These are phyloP conservation scores for Coelastrella sp. DNA, from an alignment of 139 green algal species.

Conservation along the genomic window DNA sequence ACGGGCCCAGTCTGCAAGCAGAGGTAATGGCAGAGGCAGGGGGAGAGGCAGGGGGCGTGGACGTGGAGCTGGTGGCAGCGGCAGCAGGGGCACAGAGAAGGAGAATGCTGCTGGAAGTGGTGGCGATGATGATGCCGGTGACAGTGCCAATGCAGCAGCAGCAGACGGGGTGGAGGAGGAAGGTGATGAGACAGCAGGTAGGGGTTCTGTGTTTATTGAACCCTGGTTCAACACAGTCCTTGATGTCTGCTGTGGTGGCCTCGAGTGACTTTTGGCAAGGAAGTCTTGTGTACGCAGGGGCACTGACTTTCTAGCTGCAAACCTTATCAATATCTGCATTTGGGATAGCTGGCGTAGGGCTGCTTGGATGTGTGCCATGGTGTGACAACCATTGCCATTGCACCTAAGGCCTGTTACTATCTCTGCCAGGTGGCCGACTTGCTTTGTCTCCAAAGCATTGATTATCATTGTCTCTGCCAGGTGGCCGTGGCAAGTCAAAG, in stretches of 20 bases:
- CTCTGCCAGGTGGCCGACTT: no score
- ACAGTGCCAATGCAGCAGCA: background rate
- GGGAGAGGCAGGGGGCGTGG: constrained; percentile 9
- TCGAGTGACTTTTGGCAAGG: background rate
- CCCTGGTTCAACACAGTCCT: background rate
- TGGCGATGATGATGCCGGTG: background rate
- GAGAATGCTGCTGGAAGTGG: background rate
- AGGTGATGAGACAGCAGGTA: background rate
- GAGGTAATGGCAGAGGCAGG: background rate
- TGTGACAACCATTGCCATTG: no score
- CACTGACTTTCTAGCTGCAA: no score
- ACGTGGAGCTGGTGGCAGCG: background rate
- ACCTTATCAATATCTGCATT: no score
- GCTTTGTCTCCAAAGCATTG: no score
- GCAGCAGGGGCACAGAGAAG: background rate
- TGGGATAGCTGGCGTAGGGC: no score
- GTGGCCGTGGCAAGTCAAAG: constrained; percentile 6
- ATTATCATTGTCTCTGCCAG: background rate
- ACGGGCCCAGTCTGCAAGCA: background rate
- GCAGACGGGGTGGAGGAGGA: background rate
- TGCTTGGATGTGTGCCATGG: no score
- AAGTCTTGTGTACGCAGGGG: background rate
- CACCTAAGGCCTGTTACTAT: no score
- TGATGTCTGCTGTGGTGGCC: background rate
- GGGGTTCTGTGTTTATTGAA: background rate